phyloP scores from a whole-genome alignment of 345 rosid genomes.

The Syzygium jambos region DNA sequence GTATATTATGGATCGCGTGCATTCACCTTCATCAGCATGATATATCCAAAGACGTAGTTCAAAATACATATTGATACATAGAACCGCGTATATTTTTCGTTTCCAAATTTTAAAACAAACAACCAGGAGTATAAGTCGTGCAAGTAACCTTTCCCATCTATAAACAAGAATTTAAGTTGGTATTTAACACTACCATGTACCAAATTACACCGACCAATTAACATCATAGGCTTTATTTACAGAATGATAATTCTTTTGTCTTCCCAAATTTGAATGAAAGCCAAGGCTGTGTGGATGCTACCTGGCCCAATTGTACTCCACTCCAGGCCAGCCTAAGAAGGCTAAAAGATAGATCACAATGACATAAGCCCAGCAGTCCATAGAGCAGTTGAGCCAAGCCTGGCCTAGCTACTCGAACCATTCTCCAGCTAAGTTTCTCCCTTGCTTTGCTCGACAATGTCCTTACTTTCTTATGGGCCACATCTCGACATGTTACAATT shows the following conservation, averaged over 20 bases:
- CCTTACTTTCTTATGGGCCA: neutral
- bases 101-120: neutral
- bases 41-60: neutral
- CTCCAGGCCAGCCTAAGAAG: neutral
- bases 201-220: neutral
- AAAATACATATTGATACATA: too few relatives aligned
- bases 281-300: neutral
- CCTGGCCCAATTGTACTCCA: neutral
- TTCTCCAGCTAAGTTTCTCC: neutral
- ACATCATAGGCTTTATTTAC: neutral
- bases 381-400: neutral
- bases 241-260: neutral
- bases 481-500: accelerated
- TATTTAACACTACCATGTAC: too few relatives aligned
- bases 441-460: neutral
- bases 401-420: neutral
- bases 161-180: neutral
- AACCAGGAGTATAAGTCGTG: neutral
- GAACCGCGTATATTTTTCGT: neutral
- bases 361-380: neutral
- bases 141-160: neutral
- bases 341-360: neutral
- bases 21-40: neutral
- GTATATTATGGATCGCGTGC: neutral
- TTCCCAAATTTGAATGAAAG: neutral